phyloP scores from a whole-genome alignment of 129 eudicot species.

The Arctium minus region DNA sequence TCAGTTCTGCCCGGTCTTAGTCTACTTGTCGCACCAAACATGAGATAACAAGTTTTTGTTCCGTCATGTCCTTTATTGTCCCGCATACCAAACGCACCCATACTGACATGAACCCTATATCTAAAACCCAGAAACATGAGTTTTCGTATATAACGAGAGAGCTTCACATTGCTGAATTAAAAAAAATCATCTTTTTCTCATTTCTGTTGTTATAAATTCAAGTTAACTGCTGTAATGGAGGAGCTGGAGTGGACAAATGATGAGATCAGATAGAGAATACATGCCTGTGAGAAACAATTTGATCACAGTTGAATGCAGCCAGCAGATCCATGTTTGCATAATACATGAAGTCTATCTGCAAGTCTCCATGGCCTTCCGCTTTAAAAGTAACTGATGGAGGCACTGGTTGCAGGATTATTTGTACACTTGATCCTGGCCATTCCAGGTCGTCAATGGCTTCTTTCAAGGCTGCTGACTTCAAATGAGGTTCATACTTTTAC shows the following conservation, averaged over 20 bases:
- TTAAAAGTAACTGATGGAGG: conserved; percentile 90
- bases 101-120: neutral
- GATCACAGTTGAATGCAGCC: conserved; percentile 83
- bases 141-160: neutral
- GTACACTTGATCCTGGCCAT: conserved; percentile 97
- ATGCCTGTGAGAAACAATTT: conserved; percentile 65
- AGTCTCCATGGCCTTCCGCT: conserved; percentile 99
- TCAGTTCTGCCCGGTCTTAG: too few relatives aligned
- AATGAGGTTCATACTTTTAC: neutral
- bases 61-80: too few relatives aligned
- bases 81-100: too few relatives aligned
- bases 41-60: too few relatives aligned
- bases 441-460: conserved; percentile 98
- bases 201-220: too few relatives aligned
- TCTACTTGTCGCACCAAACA: too few relatives aligned
- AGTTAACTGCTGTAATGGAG: too few relatives aligned
- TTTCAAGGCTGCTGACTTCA: conserved; percentile 87
- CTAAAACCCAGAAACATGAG: neutral
- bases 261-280: neutral
- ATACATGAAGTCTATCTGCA: conserved; percentile 52
- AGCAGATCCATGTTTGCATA: conserved; percentile 72
- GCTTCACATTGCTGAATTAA: neutral
- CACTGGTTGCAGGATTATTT: conserved; percentile 63
- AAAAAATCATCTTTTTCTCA: too few relatives aligned
- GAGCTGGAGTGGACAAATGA: neutral